Evolutionary conservation across 495 filamentous ascomycete species (phyloP).

Genomic region (Bacidia gigantensis): DNA sequence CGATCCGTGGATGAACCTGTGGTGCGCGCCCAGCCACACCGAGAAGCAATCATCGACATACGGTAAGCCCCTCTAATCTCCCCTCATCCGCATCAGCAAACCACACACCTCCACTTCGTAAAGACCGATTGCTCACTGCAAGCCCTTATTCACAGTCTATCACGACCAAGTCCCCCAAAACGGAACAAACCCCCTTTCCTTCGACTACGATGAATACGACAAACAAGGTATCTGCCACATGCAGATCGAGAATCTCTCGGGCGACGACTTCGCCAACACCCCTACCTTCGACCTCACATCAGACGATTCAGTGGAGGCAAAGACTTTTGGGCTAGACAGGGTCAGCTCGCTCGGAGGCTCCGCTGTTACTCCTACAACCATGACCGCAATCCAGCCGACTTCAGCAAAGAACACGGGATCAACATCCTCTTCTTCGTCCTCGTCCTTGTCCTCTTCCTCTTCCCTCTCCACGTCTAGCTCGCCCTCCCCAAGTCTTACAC

Average conservation of each 20-base stretch:
- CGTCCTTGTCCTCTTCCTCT: neutral
- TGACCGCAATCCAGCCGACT: neutral
- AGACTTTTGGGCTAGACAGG: slow-evolving; percentile 3
- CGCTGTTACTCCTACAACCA: neutral
- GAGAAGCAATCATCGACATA: neutral
- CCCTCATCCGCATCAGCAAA: neutral
- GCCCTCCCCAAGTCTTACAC: slow-evolving; percentile 22
- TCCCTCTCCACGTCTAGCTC: neutral
- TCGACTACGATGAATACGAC: slow-evolving; percentile 7
- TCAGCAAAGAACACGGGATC: neutral
- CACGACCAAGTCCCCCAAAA: slow-evolving; percentile 4
- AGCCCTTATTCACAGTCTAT: slow-evolving; percentile 1
- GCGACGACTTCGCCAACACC: neutral
- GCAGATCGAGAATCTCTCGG: slow-evolving; percentile 2
- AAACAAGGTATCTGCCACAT: slow-evolving; percentile 9
- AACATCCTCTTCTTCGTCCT: neutral
- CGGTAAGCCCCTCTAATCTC: slow-evolving; percentile 1
- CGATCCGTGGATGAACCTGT: slow-evolving; percentile 9
- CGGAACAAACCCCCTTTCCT: slow-evolving; percentile 6
- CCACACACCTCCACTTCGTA: neutral
- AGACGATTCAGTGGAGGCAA: neutral
- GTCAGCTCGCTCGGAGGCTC: neutral
- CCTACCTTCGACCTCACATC: slow-evolving; percentile 6
- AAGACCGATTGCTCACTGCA: neutral
- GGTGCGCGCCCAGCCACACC: slow-evolving; percentile 2